Conservation (phyloP, 257 asterid genomes). For the Nyctanthes arbortristis region DNA sequence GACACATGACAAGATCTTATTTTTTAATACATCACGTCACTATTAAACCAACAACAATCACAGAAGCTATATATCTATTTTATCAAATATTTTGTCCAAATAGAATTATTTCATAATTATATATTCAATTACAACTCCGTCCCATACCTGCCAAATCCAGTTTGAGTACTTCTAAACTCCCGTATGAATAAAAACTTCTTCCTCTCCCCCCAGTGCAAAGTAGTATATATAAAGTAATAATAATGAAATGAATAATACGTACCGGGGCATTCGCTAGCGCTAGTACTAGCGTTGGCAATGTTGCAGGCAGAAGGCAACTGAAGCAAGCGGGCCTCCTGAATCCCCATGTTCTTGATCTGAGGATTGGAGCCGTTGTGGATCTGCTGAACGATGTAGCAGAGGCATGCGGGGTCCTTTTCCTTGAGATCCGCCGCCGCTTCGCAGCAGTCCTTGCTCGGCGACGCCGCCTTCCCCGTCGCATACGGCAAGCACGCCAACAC, state of each 20-base stretch:
- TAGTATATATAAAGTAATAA: background rate
- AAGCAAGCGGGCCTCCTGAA: conserved; percentile 70
- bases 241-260: conserved; percentile 27
- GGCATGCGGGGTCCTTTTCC: conserved; percentile 58
- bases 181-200: too few species aligned
- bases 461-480: conserved; percentile 61
- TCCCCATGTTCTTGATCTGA: conserved; percentile 65
- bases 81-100: too few species aligned
- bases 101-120: too few species aligned
- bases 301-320: conserved; percentile 80
- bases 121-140: too few species aligned
- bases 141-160: too few species aligned
- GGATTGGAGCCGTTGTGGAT: conserved; percentile 64
- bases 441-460: conserved; percentile 79
- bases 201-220: background rate
- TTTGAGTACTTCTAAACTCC: too few species aligned
- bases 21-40: too few species aligned
- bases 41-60: too few species aligned
- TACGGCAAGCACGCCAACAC: conserved; percentile 63
- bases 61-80: too few species aligned
- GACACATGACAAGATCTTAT: too few species aligned
- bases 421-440: conserved; percentile 51
- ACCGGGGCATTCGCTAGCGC: conserved; percentile 82
- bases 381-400: conserved; percentile 74
- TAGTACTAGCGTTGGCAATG: conserved; percentile 55